Evolutionary conservation across 345 rosid species (phyloP).

Genomic region (Hibiscus trionum): DNA sequence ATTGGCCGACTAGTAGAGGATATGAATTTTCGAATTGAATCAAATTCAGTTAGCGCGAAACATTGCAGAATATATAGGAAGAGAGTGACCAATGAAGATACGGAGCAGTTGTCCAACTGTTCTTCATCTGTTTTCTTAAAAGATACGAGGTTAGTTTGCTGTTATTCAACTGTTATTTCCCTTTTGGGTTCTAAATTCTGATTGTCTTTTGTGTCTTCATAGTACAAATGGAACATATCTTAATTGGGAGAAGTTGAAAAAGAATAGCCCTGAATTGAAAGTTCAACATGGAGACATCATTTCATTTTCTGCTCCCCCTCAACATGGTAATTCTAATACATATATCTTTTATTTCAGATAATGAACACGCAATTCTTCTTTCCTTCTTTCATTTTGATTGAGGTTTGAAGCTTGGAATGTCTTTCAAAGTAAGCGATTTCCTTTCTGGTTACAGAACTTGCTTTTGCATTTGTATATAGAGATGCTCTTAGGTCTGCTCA

Average conservation of each 20-base stretch:
- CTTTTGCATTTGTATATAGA: conserved; percentile 80
- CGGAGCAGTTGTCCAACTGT: conserved; percentile 17
- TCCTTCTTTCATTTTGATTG: not conserved
- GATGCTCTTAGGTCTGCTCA: conserved; percentile 38
- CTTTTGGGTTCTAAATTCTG: not conserved
- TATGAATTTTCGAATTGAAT: conserved; percentile 49
- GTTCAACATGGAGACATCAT: conserved; percentile 78
- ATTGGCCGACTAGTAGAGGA: conserved; percentile 69
- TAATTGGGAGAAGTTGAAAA: conserved; percentile 69
- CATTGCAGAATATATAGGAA: conserved; percentile 74
- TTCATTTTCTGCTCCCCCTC: conserved; percentile 71
- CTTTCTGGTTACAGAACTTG: conserved; percentile 38
- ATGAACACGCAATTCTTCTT: too few relatives aligned
- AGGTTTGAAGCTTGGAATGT: not conserved
- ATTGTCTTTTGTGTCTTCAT: conserved; percentile 10
- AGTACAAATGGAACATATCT: conserved; percentile 83
- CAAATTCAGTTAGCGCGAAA: conserved; percentile 63
- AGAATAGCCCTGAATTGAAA: conserved; percentile 48
- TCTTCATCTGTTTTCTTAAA: conserved; percentile 45
- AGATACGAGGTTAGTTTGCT: conserved; percentile 56
- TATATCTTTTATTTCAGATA: too few relatives aligned
- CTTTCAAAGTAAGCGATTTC: not conserved
- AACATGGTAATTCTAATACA: conserved; percentile 45
- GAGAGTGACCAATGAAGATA: conserved; percentile 21
- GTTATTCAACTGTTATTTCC: conserved; percentile 5